Evolutionary conservation across 169 alveolate genomes (phyloP).

Genomic region (Cyclospora cayetanensis): DNA sequence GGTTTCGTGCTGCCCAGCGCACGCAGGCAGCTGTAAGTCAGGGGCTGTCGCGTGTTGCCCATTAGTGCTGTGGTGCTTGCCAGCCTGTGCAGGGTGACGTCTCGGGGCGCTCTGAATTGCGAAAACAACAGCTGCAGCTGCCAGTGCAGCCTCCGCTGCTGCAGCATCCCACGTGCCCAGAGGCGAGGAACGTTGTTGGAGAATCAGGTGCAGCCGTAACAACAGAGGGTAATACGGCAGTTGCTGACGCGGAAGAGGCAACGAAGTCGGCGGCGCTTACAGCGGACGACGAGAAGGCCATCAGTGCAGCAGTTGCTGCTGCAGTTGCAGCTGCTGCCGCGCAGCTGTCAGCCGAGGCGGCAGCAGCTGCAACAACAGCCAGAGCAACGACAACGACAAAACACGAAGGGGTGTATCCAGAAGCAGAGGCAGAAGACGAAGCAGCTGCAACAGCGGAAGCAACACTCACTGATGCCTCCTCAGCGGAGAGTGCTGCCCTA

Average conservation of each 20-base stretch:
- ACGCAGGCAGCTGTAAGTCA: too few species aligned
- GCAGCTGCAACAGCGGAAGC: neutral
- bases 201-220: too few species aligned
- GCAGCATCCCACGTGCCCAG: too few species aligned
- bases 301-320: neutral
- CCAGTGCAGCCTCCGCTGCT: neutral
- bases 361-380: constrained; percentile 15
- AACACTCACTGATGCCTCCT: neutral
- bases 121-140: neutral
- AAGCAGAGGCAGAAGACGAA: neutral
- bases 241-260: too few species aligned
- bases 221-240: too few species aligned
- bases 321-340: neutral
- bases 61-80: too few species aligned
- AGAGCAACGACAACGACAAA: neutral
- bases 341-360: neutral
- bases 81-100: too few species aligned
- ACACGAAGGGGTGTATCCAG: neutral
- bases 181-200: too few species aligned
- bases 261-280: too few species aligned
- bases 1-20: too few species aligned
- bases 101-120: neutral
- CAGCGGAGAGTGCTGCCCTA: neutral
- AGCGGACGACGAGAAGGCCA: too few species aligned
- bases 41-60: too few species aligned